These are phyloP conservation scores for Boletus eberwhitei DNA, from an alignment of 768 basidiomycete species.

Conservation along the genomic window DNA sequence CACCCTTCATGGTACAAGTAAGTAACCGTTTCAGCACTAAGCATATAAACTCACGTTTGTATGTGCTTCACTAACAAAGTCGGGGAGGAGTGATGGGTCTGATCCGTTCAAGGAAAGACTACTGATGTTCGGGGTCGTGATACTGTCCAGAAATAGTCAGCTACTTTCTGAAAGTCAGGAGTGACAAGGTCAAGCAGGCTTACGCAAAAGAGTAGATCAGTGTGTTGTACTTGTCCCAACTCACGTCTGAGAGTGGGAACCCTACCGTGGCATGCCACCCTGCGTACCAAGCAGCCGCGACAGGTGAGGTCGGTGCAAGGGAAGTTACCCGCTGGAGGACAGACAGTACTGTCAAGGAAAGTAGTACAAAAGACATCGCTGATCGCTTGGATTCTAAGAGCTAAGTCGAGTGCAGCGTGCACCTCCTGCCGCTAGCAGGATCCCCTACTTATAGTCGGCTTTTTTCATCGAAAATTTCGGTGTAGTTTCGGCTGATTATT, in stretches of 20 bases:
- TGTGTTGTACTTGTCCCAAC: slow-evolving; percentile 73
- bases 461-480: background rate
- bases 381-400: background rate
- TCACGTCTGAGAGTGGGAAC: slow-evolving; percentile 52
- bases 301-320: slow-evolving; percentile 1
- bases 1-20: slow-evolving; percentile 37
- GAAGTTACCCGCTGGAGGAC: background rate
- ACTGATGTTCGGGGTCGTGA: slow-evolving; percentile 33
- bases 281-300: slow-evolving; percentile 64
- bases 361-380: background rate
- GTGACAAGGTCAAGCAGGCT: slow-evolving; percentile 14
- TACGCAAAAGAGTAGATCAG: slow-evolving; percentile 67
- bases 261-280: slow-evolving; percentile 54
- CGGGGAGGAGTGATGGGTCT: slow-evolving; percentile 46
- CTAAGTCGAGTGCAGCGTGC: background rate
- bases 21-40: background rate
- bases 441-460: slow-evolving; percentile 6
- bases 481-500: background rate
- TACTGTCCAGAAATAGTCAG: slow-evolving; percentile 19
- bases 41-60: slow-evolving; percentile 27
- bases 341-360: slow-evolving; percentile 6
- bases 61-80: slow-evolving; percentile 51
- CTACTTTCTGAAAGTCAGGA: background rate
- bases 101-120: slow-evolving; percentile 37
- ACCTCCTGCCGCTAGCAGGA: background rate